These are phyloP conservation scores for Aphanomyces cochlioides DNA, from an alignment of 352 stramenopile genomes.

Conservation along the genomic window DNA sequence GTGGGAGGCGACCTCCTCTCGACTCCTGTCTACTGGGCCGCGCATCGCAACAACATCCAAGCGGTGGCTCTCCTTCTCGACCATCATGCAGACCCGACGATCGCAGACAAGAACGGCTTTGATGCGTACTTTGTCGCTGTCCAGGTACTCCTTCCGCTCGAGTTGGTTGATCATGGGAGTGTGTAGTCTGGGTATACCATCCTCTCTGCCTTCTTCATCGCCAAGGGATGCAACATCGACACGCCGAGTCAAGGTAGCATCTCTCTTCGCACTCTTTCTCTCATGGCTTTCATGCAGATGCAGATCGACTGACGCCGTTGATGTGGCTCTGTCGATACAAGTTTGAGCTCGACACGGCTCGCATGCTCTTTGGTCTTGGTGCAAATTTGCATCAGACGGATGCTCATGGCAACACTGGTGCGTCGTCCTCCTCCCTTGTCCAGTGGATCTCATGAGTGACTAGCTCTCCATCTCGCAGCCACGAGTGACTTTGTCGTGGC, in stretches of 20 bases:
- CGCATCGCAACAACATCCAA: conserved; percentile 75
- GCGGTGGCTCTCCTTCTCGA: conserved; percentile 65
- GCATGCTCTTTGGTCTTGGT: conserved; percentile 73
- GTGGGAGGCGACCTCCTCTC: conserved; percentile 55
- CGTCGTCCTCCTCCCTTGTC: neutral
- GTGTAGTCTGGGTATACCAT: conserved; percentile 53
- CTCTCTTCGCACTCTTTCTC: neutral
- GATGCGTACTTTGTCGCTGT: conserved; percentile 65
- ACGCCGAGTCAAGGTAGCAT: conserved; percentile 45
- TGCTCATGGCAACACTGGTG: conserved; percentile 64
- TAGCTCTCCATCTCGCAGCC: conserved; percentile 64
- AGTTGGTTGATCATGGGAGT: neutral
- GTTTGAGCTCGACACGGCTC: conserved; percentile 77
- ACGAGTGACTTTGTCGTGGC: conserved; percentile 57
- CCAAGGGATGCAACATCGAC: conserved; percentile 67
- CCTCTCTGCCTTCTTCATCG: conserved; percentile 66
- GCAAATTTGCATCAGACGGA: conserved; percentile 51
- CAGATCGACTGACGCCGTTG: conserved; percentile 48
- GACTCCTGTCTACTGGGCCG: conserved; percentile 72
- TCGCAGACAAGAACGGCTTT: conserved; percentile 50
- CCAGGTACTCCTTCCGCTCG: conserved; percentile 32
- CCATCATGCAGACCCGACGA: conserved; percentile 49
- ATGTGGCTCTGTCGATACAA: conserved; percentile 69
- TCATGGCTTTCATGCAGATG: conserved; percentile 31
- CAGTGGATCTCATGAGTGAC: neutral